phyloP scores from a whole-genome alignment of 2,329 filamentous ascomycete genomes.

The Trichoderma gracile region DNA sequence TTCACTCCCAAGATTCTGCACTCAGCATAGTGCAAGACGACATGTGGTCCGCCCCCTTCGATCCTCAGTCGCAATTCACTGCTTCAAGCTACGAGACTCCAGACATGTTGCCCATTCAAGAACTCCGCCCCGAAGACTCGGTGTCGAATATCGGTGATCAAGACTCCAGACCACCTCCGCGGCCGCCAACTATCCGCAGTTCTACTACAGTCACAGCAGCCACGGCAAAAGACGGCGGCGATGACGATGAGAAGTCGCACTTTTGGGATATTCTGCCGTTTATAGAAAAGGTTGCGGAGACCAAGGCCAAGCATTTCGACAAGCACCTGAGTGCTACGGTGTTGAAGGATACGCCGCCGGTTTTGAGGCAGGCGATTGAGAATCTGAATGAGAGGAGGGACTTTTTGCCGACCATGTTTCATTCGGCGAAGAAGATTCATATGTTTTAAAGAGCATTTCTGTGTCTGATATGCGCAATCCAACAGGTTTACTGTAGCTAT shows the following conservation, averaged over 20 bases:
- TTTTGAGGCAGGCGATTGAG: constrained; percentile 26
- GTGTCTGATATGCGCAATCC: not conserved
- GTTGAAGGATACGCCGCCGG: constrained; percentile 24
- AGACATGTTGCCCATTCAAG: not conserved
- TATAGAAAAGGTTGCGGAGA: constrained; percentile 12
- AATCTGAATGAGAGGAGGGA: constrained; percentile 27
- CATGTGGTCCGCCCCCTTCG: constrained; percentile 7
- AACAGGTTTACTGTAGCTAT: not conserved
- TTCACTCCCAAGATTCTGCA: not conserved
- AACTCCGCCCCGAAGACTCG: constrained; percentile 16
- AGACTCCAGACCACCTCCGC: not conserved
- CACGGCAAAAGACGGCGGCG: not conserved
- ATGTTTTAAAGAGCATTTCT: constrained; percentile 4
- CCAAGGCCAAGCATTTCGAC: constrained; percentile 10
- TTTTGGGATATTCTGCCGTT: constrained; percentile 11
- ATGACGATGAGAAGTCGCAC: not conserved
- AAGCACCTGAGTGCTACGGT: constrained; percentile 22
- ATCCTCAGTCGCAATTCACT: constrained; percentile 8
- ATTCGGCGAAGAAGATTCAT: constrained; percentile 25
- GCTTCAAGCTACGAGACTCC: not conserved
- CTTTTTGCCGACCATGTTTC: constrained; percentile 27
- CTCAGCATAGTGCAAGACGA: not conserved
- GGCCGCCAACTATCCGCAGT: not conserved
- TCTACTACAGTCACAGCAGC: not conserved
- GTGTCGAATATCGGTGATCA: constrained; percentile 1